Conservation (phyloP, 129 eudicot genomes). For the Scalesia atractyloides region DNA sequence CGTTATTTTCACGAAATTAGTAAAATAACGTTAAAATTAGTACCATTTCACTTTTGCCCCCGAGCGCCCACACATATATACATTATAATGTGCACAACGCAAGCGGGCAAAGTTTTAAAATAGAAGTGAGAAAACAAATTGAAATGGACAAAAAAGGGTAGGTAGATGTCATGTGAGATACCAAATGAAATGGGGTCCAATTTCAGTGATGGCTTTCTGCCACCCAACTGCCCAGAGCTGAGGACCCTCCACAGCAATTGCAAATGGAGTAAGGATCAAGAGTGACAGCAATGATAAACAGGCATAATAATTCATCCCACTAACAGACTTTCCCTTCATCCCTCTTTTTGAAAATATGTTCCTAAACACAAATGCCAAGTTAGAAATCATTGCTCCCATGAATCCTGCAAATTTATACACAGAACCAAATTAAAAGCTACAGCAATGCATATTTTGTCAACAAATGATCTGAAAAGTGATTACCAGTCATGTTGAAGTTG, state of each 20-base stretch:
- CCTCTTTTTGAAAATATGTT: conserved; percentile 74
- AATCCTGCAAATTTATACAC: conserved; percentile 46
- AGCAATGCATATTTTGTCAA: background rate
- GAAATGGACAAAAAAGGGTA: conserved; percentile 23
- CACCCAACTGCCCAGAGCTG: conserved; percentile 77
- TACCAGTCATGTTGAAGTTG: conserved; percentile 77
- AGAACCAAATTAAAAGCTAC: conserved; percentile 18
- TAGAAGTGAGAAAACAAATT: conserved; percentile 12
- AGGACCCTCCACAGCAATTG: conserved; percentile 81
- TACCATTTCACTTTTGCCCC: no score
- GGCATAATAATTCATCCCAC: conserved; percentile 86
- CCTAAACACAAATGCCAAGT: conserved; percentile 73
- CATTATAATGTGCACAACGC: no score
- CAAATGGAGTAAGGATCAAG: conserved; percentile 71
- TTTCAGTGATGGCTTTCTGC: conserved; percentile 62
- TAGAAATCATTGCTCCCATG: conserved; percentile 85
- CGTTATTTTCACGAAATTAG: no score
- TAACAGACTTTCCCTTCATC: conserved; percentile 80
- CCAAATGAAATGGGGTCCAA: conserved; percentile 78
- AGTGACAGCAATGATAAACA: conserved; percentile 71
- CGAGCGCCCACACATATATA: no score
- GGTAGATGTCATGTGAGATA: conserved; percentile 41
- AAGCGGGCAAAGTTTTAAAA: conserved; percentile 8
- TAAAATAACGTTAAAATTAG: no score
- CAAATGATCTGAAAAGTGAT: conserved; percentile 19